Evolutionary conservation across 2,329 filamentous ascomycete genomes (phyloP).

Genomic region (Chrysoporthe austroafricana): DNA sequence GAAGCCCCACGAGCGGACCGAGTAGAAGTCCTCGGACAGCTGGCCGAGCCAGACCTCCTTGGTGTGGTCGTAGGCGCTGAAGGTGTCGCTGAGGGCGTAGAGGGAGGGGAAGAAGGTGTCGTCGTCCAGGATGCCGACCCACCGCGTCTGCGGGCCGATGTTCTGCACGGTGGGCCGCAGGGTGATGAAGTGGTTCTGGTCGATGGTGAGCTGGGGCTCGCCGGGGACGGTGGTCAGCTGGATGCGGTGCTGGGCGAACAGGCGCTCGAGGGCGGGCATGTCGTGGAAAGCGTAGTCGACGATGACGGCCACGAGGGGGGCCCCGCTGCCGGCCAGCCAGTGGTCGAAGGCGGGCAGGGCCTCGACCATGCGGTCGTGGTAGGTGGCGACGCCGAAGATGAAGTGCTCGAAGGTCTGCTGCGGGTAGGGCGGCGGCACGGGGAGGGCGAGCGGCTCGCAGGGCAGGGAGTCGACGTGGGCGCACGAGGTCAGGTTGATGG

Average conservation of each 20-base stretch:
- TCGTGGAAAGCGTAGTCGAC: slow-evolving; percentile 43
- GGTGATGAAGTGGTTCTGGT: slow-evolving; percentile 62
- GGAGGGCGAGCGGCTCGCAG: slow-evolving; percentile 50
- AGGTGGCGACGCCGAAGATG: slow-evolving; percentile 62
- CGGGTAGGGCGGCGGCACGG: slow-evolving; percentile 51
- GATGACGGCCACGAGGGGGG: slow-evolving; percentile 56
- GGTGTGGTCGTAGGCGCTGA: slow-evolving; percentile 52
- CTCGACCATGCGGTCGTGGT: slow-evolving; percentile 51
- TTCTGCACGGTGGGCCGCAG: slow-evolving; percentile 53
- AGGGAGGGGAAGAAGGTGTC: slow-evolving; percentile 67
- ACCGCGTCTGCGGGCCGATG: slow-evolving; percentile 50
- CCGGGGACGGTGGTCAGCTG: slow-evolving; percentile 30
- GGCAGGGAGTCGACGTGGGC: slow-evolving; percentile 32
- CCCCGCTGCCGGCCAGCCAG: slow-evolving; percentile 57
- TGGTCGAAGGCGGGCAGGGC: slow-evolving; percentile 57
- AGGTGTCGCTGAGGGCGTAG: slow-evolving; percentile 50
- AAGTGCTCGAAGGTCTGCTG: slow-evolving; percentile 52
- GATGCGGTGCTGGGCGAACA: slow-evolving; percentile 39
- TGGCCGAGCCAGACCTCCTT: slow-evolving; percentile 58
- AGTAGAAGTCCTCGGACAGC: slow-evolving; percentile 58
- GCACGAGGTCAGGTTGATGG: slow-evolving; percentile 37
- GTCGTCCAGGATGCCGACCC: slow-evolving; percentile 64
- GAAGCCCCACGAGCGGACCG: slow-evolving; percentile 55
- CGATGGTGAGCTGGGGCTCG: slow-evolving; percentile 44
- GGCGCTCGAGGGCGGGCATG: slow-evolving; percentile 37